Evolutionary conservation across 164 flowering plant genomes (phyloP), one percentile per base, ranked within the genome.

Genomic region (Umbellularia californica): DNA sequence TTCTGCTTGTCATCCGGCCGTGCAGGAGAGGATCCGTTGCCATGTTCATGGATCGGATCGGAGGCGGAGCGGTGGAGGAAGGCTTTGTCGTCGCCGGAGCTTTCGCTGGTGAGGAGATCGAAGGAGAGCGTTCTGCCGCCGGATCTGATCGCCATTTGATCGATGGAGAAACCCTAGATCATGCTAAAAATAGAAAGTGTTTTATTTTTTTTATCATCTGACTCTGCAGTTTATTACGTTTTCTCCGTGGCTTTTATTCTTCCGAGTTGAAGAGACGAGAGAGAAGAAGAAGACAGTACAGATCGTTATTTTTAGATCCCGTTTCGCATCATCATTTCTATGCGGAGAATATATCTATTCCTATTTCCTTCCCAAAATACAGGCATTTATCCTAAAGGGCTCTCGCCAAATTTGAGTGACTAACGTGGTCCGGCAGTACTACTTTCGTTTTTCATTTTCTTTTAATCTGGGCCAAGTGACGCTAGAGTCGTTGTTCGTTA

Each of bases 141-240:
- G 13, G 74, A 33, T 33, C 74, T 60, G 19, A 72, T 22, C 24
- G n/a, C 74, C 74, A 72, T 72, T 72, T 20, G 68, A 58, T 62
- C 47, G 10, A 60, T 5, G 1, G 10, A 17, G 20, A 17, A 23
- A n/a, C 10, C n/a, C 19, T 19, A 20, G 63, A 30, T 30, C 5
- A 58, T 58, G 9, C 63, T 3, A 30, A 5, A 58, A 20, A 19
- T 58, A 23, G 20, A 52, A 17, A 52, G 58, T 5, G 58, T 7
- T 52, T 52, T 1, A 4, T 14, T 5, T 30, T 27, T 27, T 30
- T 5, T 3, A 30, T 30, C 0, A 30, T 52, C 4, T 13, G 58
- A 1, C 5, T 30, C 58, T 52, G 58, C 4, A 13, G 3, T 0
- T 17, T 52, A 0, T 30, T 5, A 30, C 19, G 14, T 4, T 52